A percentile compares a stretch with the other conserved stretches of the same genome.
These are phyloP conservation scores for Parachlorella kessleri DNA, from an alignment of 139 green algal species.

Conservation along the genomic window DNA sequence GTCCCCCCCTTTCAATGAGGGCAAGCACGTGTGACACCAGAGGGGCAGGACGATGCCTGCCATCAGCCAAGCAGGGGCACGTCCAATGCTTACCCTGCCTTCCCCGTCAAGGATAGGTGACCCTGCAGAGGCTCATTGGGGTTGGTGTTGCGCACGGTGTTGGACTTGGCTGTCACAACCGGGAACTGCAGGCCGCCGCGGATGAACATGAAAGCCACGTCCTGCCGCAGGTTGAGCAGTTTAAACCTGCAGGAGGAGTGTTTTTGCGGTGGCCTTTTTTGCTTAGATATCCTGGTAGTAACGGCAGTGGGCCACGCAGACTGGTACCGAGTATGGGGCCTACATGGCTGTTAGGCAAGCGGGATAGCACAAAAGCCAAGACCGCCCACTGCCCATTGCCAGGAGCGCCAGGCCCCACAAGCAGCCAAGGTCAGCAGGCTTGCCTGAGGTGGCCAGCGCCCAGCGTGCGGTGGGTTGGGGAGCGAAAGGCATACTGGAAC, in stretches of 20 bases:
- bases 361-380: no score
- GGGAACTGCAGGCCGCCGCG: conserved; percentile 36
- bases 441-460: conserved; percentile 2
- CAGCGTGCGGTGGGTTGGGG: conserved; percentile 5
- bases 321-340: no score
- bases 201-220: conserved; percentile 32
- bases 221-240: conserved; percentile 40
- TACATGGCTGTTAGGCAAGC: no score
- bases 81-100: conserved; percentile 11
- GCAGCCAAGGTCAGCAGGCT: not conserved
- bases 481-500: conserved; percentile 25
- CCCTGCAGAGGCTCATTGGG: conserved; percentile 26
- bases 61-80: no score
- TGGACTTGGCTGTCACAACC: conserved; percentile 21
- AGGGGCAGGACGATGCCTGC: no score
- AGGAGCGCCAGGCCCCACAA: no score
- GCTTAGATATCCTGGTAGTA: no score
- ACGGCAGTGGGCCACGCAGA: no score
- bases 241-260: conserved; percentile 35
- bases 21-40: no score
- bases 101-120: conserved; percentile 28
- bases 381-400: no score
- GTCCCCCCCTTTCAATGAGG: no score
- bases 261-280: no score
- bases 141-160: not conserved